phyloP scores from a whole-genome alignment of 129 eudicot genomes.

The Dittrichia graveolens region DNA sequence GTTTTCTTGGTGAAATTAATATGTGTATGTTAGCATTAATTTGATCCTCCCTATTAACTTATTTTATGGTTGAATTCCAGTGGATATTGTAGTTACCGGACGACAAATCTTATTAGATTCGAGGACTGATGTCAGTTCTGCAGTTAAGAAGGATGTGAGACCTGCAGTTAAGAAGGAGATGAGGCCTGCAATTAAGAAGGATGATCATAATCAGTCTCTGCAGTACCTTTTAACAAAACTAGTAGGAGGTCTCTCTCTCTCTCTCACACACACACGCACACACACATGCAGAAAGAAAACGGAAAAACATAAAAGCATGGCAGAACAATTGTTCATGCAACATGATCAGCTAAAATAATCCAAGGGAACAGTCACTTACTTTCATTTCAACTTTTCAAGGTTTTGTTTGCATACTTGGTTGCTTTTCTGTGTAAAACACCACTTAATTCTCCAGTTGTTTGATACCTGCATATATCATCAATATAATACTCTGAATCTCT shows the following conservation, averaged over 20 bases:
- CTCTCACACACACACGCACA: conserved; percentile 17
- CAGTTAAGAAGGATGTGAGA: conserved; percentile 14
- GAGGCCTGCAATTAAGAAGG: conserved; percentile 15
- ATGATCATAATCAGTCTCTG: conserved; percentile 31
- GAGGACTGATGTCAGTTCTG: conserved; percentile 8
- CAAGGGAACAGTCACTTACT: neutral
- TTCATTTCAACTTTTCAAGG: neutral
- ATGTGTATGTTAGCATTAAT: neutral
- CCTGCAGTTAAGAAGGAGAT: conserved; percentile 16
- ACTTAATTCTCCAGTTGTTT: neutral
- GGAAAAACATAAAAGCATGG: neutral
- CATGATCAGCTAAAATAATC: neutral
- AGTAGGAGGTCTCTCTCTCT: conserved; percentile 38
- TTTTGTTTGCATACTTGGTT: conserved; percentile 22
- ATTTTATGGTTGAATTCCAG: conserved; percentile 23
- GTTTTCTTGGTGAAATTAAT: neutral
- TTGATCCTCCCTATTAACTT: neutral
- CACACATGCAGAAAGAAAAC: neutral
- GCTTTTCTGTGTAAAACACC: neutral
- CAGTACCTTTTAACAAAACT: conserved; percentile 41
- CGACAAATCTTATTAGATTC: conserved; percentile 25
- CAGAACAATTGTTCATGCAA: conserved; percentile 2
- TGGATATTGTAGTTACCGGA: conserved; percentile 32
- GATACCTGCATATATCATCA: no score
- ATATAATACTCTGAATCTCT: neutral